Evolutionary conservation across 2,329 filamentous ascomycete genomes (phyloP).

Genomic region (Lithohypha guttulata): DNA sequence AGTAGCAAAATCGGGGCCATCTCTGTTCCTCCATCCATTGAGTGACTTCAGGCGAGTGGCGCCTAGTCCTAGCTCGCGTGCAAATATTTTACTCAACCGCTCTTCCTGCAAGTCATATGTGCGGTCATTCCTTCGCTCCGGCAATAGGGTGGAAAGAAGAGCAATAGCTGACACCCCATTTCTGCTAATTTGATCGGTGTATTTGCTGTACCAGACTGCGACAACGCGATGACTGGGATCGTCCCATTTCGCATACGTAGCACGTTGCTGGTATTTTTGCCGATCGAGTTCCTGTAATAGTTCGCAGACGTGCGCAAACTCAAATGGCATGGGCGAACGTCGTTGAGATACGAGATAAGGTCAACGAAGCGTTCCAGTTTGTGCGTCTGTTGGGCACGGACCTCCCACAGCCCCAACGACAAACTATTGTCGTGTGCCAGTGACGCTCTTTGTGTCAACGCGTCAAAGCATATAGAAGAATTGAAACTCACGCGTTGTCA

Average conservation of each 20-base stretch:
- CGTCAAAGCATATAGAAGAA: no score
- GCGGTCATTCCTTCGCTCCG: conserved; percentile 64
- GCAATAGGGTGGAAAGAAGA: conserved; percentile 64
- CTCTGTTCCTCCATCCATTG: conserved; percentile 48
- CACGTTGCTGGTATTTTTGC: conserved; percentile 29
- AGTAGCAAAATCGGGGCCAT: conserved; percentile 57
- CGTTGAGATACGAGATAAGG: no score
- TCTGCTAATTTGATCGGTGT: conserved; percentile 49
- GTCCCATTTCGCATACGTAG: conserved; percentile 23
- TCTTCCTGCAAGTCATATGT: conserved; percentile 60
- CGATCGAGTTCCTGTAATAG: conserved; percentile 58
- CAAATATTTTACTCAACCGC: conserved; percentile 56
- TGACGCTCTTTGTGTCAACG: no score
- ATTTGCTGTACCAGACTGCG: conserved; percentile 56
- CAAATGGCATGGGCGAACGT: conserved; percentile 34
- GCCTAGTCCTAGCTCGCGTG: conserved; percentile 55
- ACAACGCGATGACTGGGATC: conserved; percentile 38
- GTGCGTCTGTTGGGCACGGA: no score
- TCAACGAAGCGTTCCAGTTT: not conserved
- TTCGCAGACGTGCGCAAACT: conserved; percentile 61
- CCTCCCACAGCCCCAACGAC: no score
- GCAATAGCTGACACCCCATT: conserved; percentile 49
- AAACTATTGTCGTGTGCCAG: no score
- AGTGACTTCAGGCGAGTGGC: conserved; percentile 51
- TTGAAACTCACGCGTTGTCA: no score